Evolutionary conservation across 2,329 filamentous ascomycete species (phyloP).

Genomic region (Sporothrix pseudoabietina): DNA sequence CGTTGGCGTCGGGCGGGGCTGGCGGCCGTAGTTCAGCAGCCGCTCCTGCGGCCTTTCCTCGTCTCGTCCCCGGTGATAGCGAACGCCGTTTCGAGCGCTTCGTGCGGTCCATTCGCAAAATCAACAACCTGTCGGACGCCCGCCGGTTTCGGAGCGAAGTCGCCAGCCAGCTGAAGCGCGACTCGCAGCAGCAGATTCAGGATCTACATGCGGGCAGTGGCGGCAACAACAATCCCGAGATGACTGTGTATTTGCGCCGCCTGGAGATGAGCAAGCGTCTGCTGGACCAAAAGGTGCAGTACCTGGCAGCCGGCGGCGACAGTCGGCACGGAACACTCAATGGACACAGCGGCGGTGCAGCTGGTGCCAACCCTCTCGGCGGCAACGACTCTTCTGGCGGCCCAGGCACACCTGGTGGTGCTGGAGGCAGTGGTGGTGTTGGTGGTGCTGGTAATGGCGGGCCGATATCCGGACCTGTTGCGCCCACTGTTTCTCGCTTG

Average conservation of each 20-base stretch:
- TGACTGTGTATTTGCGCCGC: slow-evolving; percentile 75
- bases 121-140: slow-evolving; percentile 89
- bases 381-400: neutral
- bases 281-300: slow-evolving; percentile 84
- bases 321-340: slow-evolving; percentile 40
- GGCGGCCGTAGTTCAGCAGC: neutral
- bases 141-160: slow-evolving; percentile 90
- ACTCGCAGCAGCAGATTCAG: slow-evolving; percentile 66
- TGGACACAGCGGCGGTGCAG: neutral
- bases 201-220: slow-evolving; percentile 21
- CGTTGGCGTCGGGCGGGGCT: neutral
- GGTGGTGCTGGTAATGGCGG: slow-evolving; percentile 32
- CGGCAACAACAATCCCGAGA: slow-evolving; percentile 64
- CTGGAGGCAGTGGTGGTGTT: neutral
- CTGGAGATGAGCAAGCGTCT: slow-evolving; percentile 90
- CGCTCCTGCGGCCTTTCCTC: slow-evolving; percentile 62
- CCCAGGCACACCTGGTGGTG: slow-evolving; percentile 1
- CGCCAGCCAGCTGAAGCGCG: slow-evolving; percentile 85
- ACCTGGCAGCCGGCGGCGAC: slow-evolving; percentile 70
- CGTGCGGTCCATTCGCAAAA: slow-evolving; percentile 88
- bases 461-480: neutral
- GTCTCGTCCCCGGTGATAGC: slow-evolving; percentile 77
- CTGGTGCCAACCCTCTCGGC: neutral
- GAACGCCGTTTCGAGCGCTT: slow-evolving; percentile 95
- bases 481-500: slow-evolving; percentile 59